These are phyloP conservation scores for Neurospora tetrasperma DNA, from an alignment of 495 filamentous ascomycete genomes.

Conservation along the genomic window DNA sequence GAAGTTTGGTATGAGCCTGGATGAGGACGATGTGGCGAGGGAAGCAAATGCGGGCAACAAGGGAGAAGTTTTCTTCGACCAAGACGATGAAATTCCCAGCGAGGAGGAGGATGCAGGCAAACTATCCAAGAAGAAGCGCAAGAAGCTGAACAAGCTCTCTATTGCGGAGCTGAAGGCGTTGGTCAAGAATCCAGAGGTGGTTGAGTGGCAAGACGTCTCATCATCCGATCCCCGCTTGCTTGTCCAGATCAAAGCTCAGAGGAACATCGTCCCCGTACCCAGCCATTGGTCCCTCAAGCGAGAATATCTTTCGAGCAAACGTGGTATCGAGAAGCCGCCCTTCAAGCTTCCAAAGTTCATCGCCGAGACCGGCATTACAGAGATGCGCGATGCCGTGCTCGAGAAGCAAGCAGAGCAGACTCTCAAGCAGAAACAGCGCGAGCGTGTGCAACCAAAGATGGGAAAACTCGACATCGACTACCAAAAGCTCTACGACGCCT, in stretches of 20 bases:
- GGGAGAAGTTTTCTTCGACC: conserved; percentile 75
- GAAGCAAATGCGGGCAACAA: conserved; percentile 63
- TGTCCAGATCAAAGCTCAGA: conserved; percentile 86
- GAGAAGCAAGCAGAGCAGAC: conserved; percentile 89
- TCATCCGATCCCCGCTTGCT: conserved; percentile 81
- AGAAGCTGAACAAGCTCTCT: conserved; percentile 81
- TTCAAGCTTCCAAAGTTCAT: conserved; percentile 95
- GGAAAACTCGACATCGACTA: conserved; percentile 97
- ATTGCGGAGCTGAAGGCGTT: conserved; percentile 91
- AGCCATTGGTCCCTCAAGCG: conserved; percentile 90
- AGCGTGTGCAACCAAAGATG: conserved; percentile 92
- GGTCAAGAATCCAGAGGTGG: conserved; percentile 82
- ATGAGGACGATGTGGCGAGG: conserved; percentile 45
- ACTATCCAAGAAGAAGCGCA: conserved; percentile 87
- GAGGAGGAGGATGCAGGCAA: conserved; percentile 69
- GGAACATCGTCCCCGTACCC: conserved; percentile 93
- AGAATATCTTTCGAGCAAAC: conserved; percentile 91
- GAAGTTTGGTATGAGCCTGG: conserved; percentile 51
- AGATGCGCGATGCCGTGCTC: conserved; percentile 93
- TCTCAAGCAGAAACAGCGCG: conserved; percentile 90
- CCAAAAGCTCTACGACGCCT: conserved; percentile 93
- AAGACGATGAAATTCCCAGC: conserved; percentile 82
- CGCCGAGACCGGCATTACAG: conserved; percentile 90
- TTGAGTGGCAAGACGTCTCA: conserved; percentile 97
- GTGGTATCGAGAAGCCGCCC: conserved; percentile 88